Evolutionary conservation across 1,284 basidiomycete genomes (phyloP).

Genomic region (Schizopora paradoxa): DNA sequence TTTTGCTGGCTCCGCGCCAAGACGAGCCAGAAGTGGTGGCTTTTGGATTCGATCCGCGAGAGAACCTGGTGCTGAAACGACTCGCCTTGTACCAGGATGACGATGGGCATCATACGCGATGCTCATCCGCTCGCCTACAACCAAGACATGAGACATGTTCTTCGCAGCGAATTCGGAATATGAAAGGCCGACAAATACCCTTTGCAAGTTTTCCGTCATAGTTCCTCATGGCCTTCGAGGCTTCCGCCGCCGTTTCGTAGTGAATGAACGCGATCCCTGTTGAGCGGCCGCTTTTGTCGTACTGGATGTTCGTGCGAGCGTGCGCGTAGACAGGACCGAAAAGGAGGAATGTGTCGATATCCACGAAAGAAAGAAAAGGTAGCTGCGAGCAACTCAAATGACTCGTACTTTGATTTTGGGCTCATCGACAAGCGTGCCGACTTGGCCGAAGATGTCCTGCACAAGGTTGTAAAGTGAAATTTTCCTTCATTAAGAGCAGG

Average conservation of each 20-base stretch:
- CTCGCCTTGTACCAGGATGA: conserved; percentile 31
- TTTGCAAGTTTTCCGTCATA: conserved; percentile 89
- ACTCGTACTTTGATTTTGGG: conserved; percentile 91
- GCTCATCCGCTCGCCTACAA: conserved; percentile 74
- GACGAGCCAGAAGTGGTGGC: conserved; percentile 52
- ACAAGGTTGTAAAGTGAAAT: conserved; percentile 14
- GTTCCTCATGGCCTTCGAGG: conserved; percentile 79
- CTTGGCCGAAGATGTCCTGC: conserved; percentile 86
- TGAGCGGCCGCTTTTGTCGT: conserved; percentile 93
- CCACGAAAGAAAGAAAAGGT: conserved; percentile 24
- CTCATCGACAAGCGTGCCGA: conserved; percentile 87
- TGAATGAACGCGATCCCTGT: conserved; percentile 78
- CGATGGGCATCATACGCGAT: conserved; percentile 54
- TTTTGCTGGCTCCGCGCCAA: no score
- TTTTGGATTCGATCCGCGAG: conserved; percentile 64
- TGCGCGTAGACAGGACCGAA: conserved; percentile 28
- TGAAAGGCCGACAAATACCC: conserved; percentile 43
- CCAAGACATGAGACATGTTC: not conserved
- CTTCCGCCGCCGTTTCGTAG: conserved; percentile 78
- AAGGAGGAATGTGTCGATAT: conserved; percentile 24
- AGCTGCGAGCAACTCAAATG: conserved; percentile 36
- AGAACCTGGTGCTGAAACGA: conserved; percentile 45
- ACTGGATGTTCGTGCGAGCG: conserved; percentile 67
- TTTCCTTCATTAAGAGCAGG: conserved; percentile 1
- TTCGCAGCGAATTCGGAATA: not conserved